Percentiles rank a stretch among this genome's conserved stretches.
Conservation (phyloP, 2,329 filamentous ascomycete genomes). For the Alternaria tenuissima region DNA sequence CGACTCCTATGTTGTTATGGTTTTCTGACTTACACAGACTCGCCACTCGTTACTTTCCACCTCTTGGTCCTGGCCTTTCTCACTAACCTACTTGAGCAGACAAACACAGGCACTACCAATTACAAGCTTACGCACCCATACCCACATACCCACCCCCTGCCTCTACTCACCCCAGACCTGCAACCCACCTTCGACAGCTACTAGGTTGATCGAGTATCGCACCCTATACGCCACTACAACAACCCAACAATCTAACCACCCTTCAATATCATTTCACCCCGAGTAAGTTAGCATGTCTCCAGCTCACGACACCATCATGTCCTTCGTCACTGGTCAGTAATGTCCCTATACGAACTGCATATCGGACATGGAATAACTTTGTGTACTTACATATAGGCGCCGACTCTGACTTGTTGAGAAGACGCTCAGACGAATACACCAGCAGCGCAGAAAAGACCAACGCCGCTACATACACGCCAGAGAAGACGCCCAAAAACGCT, state of each 20-base stretch:
- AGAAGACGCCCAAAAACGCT: background rate
- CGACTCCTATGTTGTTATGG: background rate
- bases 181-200: background rate
- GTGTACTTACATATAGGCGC: background rate
- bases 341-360: background rate
- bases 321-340: background rate
- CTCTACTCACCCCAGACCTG: background rate
- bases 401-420: background rate
- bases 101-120: background rate
- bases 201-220: background rate
- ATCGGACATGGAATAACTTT: background rate
- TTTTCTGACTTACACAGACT: background rate
- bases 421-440: background rate
- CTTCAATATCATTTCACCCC: background rate
- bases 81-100: background rate
- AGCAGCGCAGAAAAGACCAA: background rate
- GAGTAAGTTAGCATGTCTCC: background rate
- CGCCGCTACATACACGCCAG: background rate
- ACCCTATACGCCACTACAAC: background rate
- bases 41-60: background rate
- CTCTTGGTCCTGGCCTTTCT: background rate
- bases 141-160: background rate
- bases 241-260: background rate
- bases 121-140: background rate
- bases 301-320: conserved; percentile 1